phyloP scores from a whole-genome alignment of 192 early-diverging fungal species.

The Phlyctochytrium arcticum region DNA sequence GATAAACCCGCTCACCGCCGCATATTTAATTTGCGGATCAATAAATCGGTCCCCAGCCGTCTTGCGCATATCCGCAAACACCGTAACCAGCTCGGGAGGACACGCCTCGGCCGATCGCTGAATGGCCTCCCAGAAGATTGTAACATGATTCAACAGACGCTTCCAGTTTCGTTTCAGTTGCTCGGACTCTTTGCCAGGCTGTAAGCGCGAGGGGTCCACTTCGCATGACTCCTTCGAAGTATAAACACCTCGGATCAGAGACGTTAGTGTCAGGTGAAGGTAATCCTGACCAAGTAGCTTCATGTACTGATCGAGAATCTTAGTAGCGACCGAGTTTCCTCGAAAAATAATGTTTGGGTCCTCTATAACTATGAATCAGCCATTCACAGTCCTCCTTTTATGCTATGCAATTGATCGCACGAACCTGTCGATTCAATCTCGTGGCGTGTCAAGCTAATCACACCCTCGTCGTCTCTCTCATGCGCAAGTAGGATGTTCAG shows the following conservation, averaged over 20 bases:
- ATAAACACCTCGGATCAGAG: constrained; percentile 26
- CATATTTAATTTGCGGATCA: constrained; percentile 22
- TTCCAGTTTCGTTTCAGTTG: constrained; percentile 37
- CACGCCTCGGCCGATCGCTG: constrained; percentile 28
- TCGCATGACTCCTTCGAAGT: constrained; percentile 28
- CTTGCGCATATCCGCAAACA: constrained; percentile 13
- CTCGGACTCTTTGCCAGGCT: constrained; percentile 24
- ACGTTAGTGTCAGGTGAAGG: constrained; percentile 35
- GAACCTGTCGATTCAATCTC: constrained; percentile 28
- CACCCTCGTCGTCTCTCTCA: constrained; percentile 34
- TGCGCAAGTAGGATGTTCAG: constrained; percentile 39
- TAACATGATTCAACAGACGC: constrained; percentile 34
- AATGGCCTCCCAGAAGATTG: constrained; percentile 44
- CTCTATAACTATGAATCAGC: constrained; percentile 15
- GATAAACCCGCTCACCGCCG: constrained; percentile 54
- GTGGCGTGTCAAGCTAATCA: constrained; percentile 16
- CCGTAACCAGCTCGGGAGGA: constrained; percentile 26
- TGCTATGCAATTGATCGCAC: neutral
- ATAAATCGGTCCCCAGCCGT: constrained; percentile 1
- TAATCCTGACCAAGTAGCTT: constrained; percentile 48
- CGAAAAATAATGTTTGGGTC: constrained; percentile 56
- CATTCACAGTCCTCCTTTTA: neutral
- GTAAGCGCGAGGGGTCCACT: constrained; percentile 18
- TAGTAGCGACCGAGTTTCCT: constrained; percentile 54
- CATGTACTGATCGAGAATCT: constrained; percentile 57